Evolutionary conservation across 2,329 filamentous ascomycete species (phyloP).

Genomic region (Cadophora luteo-olivacea): DNA sequence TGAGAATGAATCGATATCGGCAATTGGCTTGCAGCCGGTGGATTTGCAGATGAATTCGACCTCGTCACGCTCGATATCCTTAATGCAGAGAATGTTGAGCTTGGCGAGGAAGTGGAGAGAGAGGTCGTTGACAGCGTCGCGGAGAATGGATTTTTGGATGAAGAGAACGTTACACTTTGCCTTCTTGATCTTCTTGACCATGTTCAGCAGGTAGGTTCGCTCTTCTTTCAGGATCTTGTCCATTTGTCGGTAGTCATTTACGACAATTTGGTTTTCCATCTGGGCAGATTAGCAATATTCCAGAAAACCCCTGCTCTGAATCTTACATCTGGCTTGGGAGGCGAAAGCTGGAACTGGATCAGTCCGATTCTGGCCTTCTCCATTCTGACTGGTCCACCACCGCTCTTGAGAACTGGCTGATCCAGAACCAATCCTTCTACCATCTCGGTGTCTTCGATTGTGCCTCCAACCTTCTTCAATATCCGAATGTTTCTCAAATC

Average conservation of each 20-base stretch:
- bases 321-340: constrained; percentile 91
- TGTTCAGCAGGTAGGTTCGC: constrained; percentile 95
- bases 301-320: neutral
- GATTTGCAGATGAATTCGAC: constrained; percentile 99
- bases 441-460: constrained; percentile 98
- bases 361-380: constrained; percentile 97
- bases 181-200: constrained; percentile 99
- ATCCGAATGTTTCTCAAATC: constrained; percentile 96
- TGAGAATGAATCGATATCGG: constrained; percentile 97
- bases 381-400: constrained; percentile 87
- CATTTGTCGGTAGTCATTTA: constrained; percentile 99
- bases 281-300: constrained; percentile 46
- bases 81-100: constrained; percentile 92
- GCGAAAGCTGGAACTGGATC: constrained; percentile 98
- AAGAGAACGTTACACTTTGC: constrained; percentile 98
- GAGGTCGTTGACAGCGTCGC: constrained; percentile 96
- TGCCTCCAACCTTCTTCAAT: constrained; percentile 96
- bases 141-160: constrained; percentile 97
- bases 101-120: constrained; percentile 97
- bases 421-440: constrained; percentile 92
- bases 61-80: constrained; percentile 98
- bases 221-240: constrained; percentile 99
- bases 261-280: constrained; percentile 99
- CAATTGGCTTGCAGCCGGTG: constrained; percentile 97
- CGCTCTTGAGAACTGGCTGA: constrained; percentile 92